Evolutionary conservation across 768 basidiomycete genomes (phyloP).

Genomic region (Gymnopilus dilepis): DNA sequence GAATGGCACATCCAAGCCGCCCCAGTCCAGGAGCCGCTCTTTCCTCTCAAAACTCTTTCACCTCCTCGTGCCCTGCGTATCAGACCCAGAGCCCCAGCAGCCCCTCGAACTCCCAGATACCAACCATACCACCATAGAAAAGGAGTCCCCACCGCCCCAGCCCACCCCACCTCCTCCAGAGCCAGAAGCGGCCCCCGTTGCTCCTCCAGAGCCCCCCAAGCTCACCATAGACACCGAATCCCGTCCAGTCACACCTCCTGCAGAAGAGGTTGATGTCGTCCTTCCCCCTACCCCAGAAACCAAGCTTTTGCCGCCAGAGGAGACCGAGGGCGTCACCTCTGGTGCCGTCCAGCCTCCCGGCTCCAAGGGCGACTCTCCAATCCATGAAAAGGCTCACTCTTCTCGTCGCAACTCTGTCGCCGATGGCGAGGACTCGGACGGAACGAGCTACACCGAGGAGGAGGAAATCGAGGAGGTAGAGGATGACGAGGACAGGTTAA

Average conservation of each 20-base stretch:
- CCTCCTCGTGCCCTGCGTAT: constrained; percentile 69
- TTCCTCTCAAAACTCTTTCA: constrained; percentile 65
- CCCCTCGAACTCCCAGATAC: constrained; percentile 39
- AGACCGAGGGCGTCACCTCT: constrained; percentile 90
- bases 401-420: constrained; percentile 40
- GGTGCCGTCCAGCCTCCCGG: constrained; percentile 92
- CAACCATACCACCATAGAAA: constrained; percentile 21
- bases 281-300: constrained; percentile 43
- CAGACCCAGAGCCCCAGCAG: constrained; percentile 50
- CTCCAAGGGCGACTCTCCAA: constrained; percentile 59
- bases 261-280: constrained; percentile 36
- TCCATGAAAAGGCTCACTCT: constrained; percentile 41
- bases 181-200: constrained; percentile 4
- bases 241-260: constrained; percentile 25
- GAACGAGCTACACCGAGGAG: constrained; percentile 70
- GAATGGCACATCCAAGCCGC: constrained; percentile 7
- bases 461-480: constrained; percentile 75
- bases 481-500: constrained; percentile 90
- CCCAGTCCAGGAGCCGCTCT: constrained; percentile 42
- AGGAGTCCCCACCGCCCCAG: constrained; percentile 6
- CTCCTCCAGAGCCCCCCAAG: constrained; percentile 23
- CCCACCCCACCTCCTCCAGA: constrained; percentile 15
- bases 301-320: constrained; percentile 57
- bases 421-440: constrained; percentile 65
- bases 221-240: constrained; percentile 22